Evolutionary conservation across 2,329 filamentous ascomycete species (phyloP).

Genomic region (Scolecobasidium constrictum): DNA sequence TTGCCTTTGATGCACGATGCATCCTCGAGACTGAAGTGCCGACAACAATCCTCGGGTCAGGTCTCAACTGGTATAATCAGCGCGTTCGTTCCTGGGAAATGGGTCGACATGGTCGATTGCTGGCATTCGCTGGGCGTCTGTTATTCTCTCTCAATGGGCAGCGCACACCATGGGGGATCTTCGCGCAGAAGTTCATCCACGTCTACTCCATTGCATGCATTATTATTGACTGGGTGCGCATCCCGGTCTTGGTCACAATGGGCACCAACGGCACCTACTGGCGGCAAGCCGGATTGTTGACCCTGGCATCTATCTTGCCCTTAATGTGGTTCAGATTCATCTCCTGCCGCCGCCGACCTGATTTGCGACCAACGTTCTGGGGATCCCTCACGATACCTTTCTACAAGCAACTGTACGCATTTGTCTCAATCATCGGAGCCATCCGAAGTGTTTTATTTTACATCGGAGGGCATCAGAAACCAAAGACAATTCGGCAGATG

Average conservation of each 20-base stretch:
- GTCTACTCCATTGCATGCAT: slow-evolving; percentile 14
- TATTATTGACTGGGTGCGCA: slow-evolving; percentile 14
- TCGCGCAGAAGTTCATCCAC: slow-evolving; percentile 14
- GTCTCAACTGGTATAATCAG: slow-evolving; percentile 15
- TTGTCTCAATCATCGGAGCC: slow-evolving; percentile 14
- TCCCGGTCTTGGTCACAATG: slow-evolving; percentile 13
- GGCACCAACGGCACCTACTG: slow-evolving; percentile 12
- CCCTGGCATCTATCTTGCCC: slow-evolving; percentile 12
- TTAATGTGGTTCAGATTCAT: slow-evolving; percentile 13
- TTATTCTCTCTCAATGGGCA: slow-evolving; percentile 12
- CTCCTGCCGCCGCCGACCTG: slow-evolving; percentile 12
- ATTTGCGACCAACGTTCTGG: slow-evolving; percentile 14
- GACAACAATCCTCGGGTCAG: slow-evolving; percentile 14
- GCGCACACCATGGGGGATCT: slow-evolving; percentile 12
- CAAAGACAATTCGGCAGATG: slow-evolving; percentile 14
- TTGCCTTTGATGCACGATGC: slow-evolving; percentile 13
- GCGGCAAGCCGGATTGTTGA: slow-evolving; percentile 12
- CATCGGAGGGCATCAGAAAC: slow-evolving; percentile 12
- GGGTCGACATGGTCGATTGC: slow-evolving; percentile 14
- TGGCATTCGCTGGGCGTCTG: slow-evolving; percentile 12
- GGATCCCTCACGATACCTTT: slow-evolving; percentile 12
- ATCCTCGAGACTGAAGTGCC: slow-evolving; percentile 15
- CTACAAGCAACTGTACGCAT: slow-evolving; percentile 14
- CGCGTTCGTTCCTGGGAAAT: slow-evolving; percentile 14
- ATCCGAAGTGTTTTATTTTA: slow-evolving; percentile 12